Base-by-base conservation (phyloP, 1,284 basidiomycete genomes). In the Microbotryum saponariae region DNA sequence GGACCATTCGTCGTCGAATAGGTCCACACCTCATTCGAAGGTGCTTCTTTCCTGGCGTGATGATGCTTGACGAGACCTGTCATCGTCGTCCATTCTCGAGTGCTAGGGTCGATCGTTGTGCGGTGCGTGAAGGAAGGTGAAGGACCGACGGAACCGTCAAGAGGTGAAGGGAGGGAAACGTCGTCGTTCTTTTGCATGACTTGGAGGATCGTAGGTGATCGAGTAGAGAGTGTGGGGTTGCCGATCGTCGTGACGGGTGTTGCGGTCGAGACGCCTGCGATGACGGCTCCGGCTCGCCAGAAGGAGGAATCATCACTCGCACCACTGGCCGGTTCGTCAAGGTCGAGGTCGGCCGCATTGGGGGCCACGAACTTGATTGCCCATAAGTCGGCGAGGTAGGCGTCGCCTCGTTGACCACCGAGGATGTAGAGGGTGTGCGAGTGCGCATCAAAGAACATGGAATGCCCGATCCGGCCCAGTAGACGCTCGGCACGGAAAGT, bases 111-210 rank as follows among this genome's bases (percentile, higher is more conserved):
- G 64, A 76, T 69, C 18, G 71, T 69, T 5, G 74, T 71, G 10
- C 74, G 68, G 54, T 73, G 74, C 4, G 75, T 74, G 67, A 76
- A 76, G 3, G 66, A 70, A 0, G 73, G 70, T 25, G 72, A 66
- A 10, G 74, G 74, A 1, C 73, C 73, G 52, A 56, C 10, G 44
- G 48, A 27, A 10, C 47, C 46, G 4, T 27, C 47, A 14, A 12
- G 51, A 16, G 31, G 10, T 4, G 25, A 44, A 18, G 59, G 12
- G 16, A 56, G 20, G 1, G 58, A 21, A n/a, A 18, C 9, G 7
- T 49, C 25, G 10, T 54, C 48, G 6, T 18, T 45, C 5, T 62
- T 44, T 9, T 59, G 61, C 0, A 48, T 52, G 29, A 63, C 61
- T 33, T 66, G 64, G 1, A 66, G 42, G 44, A 66, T 63, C 2